phyloP scores from a whole-genome alignment of 768 basidiomycete genomes.

The Leccinum pellstonianum region DNA sequence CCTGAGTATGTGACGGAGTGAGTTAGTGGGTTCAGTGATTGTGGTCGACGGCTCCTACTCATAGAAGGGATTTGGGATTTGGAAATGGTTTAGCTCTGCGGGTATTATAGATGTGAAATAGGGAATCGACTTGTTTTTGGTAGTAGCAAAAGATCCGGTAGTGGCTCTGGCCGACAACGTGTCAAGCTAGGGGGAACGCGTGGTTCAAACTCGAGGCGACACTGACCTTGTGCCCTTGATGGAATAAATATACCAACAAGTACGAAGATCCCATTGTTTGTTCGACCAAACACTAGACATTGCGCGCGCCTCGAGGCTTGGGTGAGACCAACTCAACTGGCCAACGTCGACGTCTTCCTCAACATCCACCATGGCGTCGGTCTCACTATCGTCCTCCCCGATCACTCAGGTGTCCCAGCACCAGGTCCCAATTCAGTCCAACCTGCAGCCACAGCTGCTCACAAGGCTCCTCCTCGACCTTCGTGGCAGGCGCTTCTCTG shows the following conservation, averaged over 20 bases:
- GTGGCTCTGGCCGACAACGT: conserved; percentile 17
- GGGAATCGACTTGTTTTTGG: conserved; percentile 3
- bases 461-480: conserved; percentile 90
- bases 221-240: conserved; percentile 12
- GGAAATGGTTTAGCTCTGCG: conserved; percentile 8
- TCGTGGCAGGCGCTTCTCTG: conserved; percentile 85
- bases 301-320: conserved; percentile 32
- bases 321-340: conserved; percentile 16
- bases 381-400: conserved; percentile 49
- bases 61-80: conserved; percentile 17
- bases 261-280: conserved; percentile 22
- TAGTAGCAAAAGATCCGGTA: not conserved
- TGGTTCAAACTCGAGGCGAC: conserved; percentile 22
- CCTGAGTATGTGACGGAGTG: conserved; percentile 26
- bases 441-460: conserved; percentile 83
- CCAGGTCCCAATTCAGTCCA: conserved; percentile 57
- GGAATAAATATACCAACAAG: not conserved
- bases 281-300: conserved; percentile 29
- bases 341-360: conserved; percentile 12
- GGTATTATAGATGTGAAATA: conserved; percentile 22
- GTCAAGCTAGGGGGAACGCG: conserved; percentile 7
- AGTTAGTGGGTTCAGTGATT: conserved; percentile 7
- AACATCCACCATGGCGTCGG: conserved; percentile 37
- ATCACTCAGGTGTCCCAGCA: conserved; percentile 57
- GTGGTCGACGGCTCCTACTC: conserved; percentile 14